Percentiles rank a stretch among this genome's conserved stretches.
Evolutionary conservation across 257 asterid genomes (phyloP).

Genomic region (Salvia hispanica): DNA sequence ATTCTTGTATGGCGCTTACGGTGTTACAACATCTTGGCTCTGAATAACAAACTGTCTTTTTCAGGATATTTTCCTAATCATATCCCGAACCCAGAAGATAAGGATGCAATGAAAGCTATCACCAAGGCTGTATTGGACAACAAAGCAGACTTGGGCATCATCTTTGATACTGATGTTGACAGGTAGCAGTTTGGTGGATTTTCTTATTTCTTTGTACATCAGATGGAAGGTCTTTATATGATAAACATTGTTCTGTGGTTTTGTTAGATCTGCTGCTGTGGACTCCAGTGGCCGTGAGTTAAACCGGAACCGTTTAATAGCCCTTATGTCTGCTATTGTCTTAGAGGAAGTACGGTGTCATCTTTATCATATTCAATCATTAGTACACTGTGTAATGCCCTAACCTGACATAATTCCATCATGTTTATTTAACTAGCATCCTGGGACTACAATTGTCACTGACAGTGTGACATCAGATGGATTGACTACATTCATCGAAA

Average conservation of each 20-base stretch:
- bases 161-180: conserved; percentile 98
- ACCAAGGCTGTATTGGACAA: conserved; percentile 80
- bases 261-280: conserved; percentile 94
- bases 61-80: conserved; percentile 96
- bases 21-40: conserved; percentile 17
- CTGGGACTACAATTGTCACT: conserved; percentile 93
- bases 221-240: neutral
- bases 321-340: conserved; percentile 90
- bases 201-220: conserved; percentile 20
- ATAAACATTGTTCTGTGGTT: conserved; percentile 28
- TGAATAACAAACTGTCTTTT: conserved; percentile 29
- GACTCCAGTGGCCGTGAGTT: conserved; percentile 90
- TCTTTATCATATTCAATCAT: conserved; percentile 19
- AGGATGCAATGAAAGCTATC: conserved; percentile 92
- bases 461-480: conserved; percentile 99
- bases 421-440: conserved; percentile 63
- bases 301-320: conserved; percentile 92
- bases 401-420: conserved; percentile 33
- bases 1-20: conserved; percentile 17
- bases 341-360: conserved; percentile 77
- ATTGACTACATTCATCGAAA: conserved; percentile 84
- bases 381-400: conserved; percentile 20
- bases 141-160: conserved; percentile 94
- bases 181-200: conserved; percentile 50
- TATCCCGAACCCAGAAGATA: conserved; percentile 98